Evolutionary conservation across 352 stramenopile species (phyloP).

Genomic region (Globisporangium nodosum): DNA sequence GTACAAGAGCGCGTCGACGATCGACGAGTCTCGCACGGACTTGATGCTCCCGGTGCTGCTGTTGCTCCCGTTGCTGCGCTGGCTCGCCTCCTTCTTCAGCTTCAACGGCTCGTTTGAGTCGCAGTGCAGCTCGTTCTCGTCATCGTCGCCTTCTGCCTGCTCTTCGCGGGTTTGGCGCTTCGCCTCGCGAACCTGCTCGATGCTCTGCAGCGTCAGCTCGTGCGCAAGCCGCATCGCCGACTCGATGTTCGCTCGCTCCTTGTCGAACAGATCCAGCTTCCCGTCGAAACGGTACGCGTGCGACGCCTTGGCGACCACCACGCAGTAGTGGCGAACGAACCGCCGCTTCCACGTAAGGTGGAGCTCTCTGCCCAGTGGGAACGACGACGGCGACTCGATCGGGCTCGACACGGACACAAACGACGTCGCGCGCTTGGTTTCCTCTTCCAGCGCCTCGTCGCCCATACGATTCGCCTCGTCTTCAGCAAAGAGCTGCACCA

Average conservation of each 20-base stretch:
- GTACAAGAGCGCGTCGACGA: constrained; percentile 75
- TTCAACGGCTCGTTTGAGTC: constrained; percentile 6
- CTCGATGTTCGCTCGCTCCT: constrained; percentile 78
- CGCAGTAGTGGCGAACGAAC: constrained; percentile 85
- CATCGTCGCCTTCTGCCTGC: constrained; percentile 20
- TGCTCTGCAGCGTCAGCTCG: constrained; percentile 68
- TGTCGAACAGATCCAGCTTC: constrained; percentile 65
- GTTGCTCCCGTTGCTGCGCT: constrained; percentile 1
- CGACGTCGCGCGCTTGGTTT: constrained; percentile 22
- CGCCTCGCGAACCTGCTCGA: constrained; percentile 58
- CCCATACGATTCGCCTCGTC: constrained; percentile 61
- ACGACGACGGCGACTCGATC: constrained; percentile 20
- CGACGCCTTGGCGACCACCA: constrained; percentile 68
- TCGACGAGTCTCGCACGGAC: constrained; percentile 46
- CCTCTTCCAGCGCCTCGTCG: constrained; percentile 32
- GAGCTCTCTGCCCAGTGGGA: constrained; percentile 51
- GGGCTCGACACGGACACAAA: constrained; percentile 24
- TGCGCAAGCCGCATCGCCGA: constrained; percentile 71
- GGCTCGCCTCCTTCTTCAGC: constrained; percentile 10
- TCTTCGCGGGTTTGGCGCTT: constrained; percentile 35
- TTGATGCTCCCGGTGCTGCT: constrained; percentile 10
- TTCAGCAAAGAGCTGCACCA: constrained; percentile 80
- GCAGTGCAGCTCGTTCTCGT: constrained; percentile 10
- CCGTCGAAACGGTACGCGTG: constrained; percentile 75
- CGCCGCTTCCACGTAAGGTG: constrained; percentile 73